These are phyloP conservation scores for Forsythia viridissima DNA, from an alignment of 257 asterid genomes.

Conservation along the genomic window DNA sequence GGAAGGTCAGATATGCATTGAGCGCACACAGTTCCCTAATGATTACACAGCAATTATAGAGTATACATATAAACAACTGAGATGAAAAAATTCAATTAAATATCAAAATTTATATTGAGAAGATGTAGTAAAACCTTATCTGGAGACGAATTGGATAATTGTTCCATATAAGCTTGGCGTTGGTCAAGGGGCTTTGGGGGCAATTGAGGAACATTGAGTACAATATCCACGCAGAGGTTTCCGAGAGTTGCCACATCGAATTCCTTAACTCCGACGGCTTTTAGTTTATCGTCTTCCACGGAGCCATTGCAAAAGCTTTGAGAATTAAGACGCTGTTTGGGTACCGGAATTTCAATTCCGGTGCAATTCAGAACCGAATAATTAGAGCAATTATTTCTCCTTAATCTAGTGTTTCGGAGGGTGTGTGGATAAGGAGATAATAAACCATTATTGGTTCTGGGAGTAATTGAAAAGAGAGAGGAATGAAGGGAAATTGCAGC, in stretches of 20 bases:
- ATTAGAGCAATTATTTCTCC: not conserved
- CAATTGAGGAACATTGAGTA: conserved; percentile 75
- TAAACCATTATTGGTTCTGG: conserved; percentile 37
- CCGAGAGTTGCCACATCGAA: conserved; percentile 89
- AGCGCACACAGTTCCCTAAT: not conserved
- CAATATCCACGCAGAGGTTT: conserved; percentile 88
- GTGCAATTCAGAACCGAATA: conserved; percentile 42
- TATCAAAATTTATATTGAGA: not conserved
- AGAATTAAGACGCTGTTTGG: conserved; percentile 41
- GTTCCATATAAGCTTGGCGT: conserved; percentile 75
- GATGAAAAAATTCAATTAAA: not conserved
- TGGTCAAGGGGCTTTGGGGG: conserved; percentile 71
- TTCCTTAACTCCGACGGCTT: conserved; percentile 52
- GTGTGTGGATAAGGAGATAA: conserved; percentile 42
- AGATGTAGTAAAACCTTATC: conserved; percentile 56
- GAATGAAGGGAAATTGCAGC: conserved; percentile 44
- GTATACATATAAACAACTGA: not conserved
- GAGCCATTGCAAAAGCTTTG: conserved; percentile 47
- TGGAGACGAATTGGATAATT: conserved; percentile 75
- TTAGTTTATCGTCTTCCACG: conserved; percentile 42
- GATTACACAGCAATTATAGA: not conserved
- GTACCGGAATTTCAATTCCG: conserved; percentile 44
- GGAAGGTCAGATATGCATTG: not conserved
- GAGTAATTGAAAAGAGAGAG: not conserved
- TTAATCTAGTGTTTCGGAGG: conserved; percentile 55